A percentile compares a stretch with the other conserved stretches of the same genome.
These are phyloP conservation scores for Cruciata laevipes DNA, from an alignment of 257 asterid species.

Conservation along the genomic window DNA sequence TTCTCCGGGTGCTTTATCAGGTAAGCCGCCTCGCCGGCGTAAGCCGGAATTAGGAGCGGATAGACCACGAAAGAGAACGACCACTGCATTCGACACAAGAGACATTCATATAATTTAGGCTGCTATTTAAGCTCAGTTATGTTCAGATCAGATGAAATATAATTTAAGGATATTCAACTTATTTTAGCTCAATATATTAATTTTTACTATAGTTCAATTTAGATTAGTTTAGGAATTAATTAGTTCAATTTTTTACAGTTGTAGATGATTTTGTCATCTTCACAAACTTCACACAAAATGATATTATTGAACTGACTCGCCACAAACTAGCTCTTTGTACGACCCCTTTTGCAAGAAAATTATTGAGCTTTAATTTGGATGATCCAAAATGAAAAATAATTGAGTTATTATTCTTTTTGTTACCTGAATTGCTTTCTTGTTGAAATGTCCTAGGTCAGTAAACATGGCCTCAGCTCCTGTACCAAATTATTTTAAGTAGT, in stretches of 20 bases:
- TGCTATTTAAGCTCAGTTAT: no score
- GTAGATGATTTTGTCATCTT: neutral
- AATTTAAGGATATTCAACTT: no score
- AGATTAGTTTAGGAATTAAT: no score
- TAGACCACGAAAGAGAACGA: slow-evolving; percentile 57
- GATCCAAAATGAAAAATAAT: neutral
- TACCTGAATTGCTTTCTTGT: slow-evolving; percentile 63
- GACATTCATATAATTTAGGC: no score
- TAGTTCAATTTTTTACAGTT: no score
- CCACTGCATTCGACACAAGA: slow-evolving; percentile 29
- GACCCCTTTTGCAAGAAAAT: neutral
- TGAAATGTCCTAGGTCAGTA: slow-evolving; percentile 76
- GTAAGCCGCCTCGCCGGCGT: slow-evolving; percentile 71
- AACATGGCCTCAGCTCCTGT: slow-evolving; percentile 76
- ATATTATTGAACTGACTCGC: neutral
- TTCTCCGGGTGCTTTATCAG: slow-evolving; percentile 47
- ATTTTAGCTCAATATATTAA: no score
- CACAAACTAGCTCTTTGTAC: neutral
- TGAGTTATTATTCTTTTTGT: neutral
- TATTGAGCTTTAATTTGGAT: neutral
- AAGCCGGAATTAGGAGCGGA: slow-evolving; percentile 46
- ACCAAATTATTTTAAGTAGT: neutral
- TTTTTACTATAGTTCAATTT: no score
- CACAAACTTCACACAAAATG: neutral
- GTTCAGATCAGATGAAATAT: no score